A percentile compares a stretch with the other conserved stretches of the same genome.
Evolutionary conservation across 768 basidiomycete genomes (phyloP).

Genomic region (Lactifluus piperatus): DNA sequence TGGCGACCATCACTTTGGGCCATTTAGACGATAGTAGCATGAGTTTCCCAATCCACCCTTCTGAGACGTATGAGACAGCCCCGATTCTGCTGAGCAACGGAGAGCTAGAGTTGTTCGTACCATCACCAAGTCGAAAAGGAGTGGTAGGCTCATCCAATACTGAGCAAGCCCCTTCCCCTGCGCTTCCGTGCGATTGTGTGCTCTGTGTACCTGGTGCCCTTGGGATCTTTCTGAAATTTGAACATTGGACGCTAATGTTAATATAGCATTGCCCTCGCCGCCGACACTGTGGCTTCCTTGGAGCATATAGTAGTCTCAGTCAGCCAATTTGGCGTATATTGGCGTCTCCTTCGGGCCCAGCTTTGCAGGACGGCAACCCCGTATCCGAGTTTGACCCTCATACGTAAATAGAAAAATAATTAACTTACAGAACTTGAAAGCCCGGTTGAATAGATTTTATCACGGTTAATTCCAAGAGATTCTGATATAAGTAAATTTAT

Average conservation of each 20-base stretch:
- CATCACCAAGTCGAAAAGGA: neutral
- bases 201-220: slow-evolving; percentile 1
- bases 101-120: neutral
- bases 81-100: neutral
- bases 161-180: neutral
- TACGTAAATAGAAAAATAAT: neutral
- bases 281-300: neutral
- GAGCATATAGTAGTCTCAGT: neutral
- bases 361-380: neutral
- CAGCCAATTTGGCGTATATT: neutral
- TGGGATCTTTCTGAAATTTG: neutral
- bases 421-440: too few species aligned
- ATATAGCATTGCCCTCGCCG: neutral
- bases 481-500: too few species aligned
- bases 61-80: neutral
- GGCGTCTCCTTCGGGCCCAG: neutral
- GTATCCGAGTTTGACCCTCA: neutral
- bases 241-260: neutral
- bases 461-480: too few species aligned
- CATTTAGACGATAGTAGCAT: neutral
- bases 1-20: neutral
- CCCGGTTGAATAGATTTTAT: too few species aligned
- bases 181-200: neutral
- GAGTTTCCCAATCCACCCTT: neutral
- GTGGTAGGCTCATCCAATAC: neutral